phyloP scores from a whole-genome alignment of 345 rosid genomes.

The Cardamine chenopodiifolia region DNA sequence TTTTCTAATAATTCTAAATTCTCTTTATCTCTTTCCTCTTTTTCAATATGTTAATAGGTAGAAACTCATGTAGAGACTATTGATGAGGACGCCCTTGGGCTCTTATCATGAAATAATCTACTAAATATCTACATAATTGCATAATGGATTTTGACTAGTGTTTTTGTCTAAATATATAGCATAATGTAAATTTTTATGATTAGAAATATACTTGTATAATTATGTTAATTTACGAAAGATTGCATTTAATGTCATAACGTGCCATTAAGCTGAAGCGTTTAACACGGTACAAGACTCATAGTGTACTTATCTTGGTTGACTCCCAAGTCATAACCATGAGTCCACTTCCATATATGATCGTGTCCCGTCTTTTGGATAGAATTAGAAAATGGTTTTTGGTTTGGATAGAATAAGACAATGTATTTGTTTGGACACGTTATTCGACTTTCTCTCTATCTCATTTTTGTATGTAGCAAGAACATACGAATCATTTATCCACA shows the following conservation, averaged over 20 bases:
- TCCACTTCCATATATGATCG: not conserved
- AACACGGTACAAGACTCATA: conserved; percentile 7
- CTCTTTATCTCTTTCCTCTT: too few species aligned
- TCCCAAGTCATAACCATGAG: not conserved
- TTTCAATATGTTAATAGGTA: too few species aligned
- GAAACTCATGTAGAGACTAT: too few species aligned
- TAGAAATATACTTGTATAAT: too few species aligned
- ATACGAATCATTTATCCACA: not conserved
- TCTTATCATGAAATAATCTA: too few species aligned
- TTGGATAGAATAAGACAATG: not conserved
- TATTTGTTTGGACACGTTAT: not conserved
- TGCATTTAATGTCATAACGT: not conserved
- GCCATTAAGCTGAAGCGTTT: not conserved
- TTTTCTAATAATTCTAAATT: too few species aligned
- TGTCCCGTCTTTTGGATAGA: conserved; percentile 13
- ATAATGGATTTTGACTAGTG: too few species aligned
- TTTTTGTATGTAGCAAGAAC: not conserved
- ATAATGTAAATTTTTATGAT: too few species aligned
- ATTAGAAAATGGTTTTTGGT: not conserved
- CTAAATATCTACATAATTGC: too few species aligned
- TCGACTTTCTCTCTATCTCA: not conserved
- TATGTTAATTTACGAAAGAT: too few species aligned
- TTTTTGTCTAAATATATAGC: too few species aligned
- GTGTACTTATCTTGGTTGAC: conserved; percentile 24
- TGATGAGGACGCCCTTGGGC: too few species aligned